Evolutionary conservation across 1,284 basidiomycete genomes (phyloP).

Genomic region (Chondrostereum purpureum): DNA sequence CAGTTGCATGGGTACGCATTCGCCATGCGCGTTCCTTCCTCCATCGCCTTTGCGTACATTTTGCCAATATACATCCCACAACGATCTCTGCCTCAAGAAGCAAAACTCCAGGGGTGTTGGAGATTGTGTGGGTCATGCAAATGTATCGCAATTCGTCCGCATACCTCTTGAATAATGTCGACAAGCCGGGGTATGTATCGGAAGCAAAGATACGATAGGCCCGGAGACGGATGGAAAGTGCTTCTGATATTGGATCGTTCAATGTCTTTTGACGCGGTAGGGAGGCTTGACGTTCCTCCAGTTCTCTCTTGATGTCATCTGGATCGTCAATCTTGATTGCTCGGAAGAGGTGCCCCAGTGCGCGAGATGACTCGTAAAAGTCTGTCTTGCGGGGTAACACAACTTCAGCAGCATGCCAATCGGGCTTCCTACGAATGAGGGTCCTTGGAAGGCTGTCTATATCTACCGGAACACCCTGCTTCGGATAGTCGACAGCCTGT

Average conservation of each 20-base stretch:
- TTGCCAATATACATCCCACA: slow-evolving; percentile 64
- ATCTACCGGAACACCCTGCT: slow-evolving; percentile 63
- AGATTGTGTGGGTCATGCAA: slow-evolving; percentile 60
- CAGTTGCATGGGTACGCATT: slow-evolving; percentile 54
- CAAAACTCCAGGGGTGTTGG: slow-evolving; percentile 45
- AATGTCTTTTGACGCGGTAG: slow-evolving; percentile 21
- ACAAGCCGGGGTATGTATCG: slow-evolving; percentile 27
- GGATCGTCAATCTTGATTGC: slow-evolving; percentile 44
- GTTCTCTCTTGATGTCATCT: slow-evolving; percentile 18
- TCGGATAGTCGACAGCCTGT: slow-evolving; percentile 70
- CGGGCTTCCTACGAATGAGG: slow-evolving; percentile 63
- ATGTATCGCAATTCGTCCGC: slow-evolving; percentile 62
- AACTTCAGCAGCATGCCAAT: slow-evolving; percentile 70
- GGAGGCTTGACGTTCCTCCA: slow-evolving; percentile 5
- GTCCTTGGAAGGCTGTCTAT: slow-evolving; percentile 39
- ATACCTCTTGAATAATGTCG: slow-evolving; percentile 44
- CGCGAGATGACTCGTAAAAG: slow-evolving; percentile 64
- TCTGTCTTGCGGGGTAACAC: slow-evolving; percentile 49
- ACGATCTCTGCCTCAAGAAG: slow-evolving; percentile 70
- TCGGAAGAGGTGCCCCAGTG: slow-evolving; percentile 64
- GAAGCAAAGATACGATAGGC: slow-evolving; percentile 28
- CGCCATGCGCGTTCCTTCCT: slow-evolving; percentile 53
- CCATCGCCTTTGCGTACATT: slow-evolving; percentile 53
- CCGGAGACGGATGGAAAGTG: slow-evolving; percentile 34
- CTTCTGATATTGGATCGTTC: slow-evolving; percentile 42